Evolutionary conservation across 345 rosid species (phyloP), one percentile per base, ranked within the genome.

Genomic region (Gossypium sturtianum): DNA sequence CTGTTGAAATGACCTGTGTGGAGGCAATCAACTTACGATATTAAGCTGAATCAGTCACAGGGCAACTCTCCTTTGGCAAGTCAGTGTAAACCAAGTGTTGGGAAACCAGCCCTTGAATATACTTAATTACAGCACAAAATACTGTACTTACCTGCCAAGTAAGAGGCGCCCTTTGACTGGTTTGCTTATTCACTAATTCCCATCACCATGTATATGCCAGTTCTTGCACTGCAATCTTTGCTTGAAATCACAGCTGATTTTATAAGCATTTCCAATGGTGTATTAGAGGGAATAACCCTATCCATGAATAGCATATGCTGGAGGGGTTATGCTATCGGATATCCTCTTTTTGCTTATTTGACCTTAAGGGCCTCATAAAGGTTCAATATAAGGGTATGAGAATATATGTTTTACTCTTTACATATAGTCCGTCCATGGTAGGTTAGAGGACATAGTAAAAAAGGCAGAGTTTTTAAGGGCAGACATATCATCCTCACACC

Each of bases 31-130:
- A 15, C 57, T 48, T 23, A 52, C 61, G 44, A 7, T 20, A 49
- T 53, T 70, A 72, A 72, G 67, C 75, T 44, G 52, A 72, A 72
- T 13, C 75, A 45, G 54, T 45, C 75, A 72, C 66, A 58, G 75
- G 75, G 75, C 75, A 72, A 45, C 67, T 72, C 75, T 72, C 75
- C 67, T 59, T 72, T 72, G 75, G 66, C 67, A 72, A 72, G 75
- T 58, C 20, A 44, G 74, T 43, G 58, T 6, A 34, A 34, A 15
- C 27, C 19, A 54, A 52, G 27, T 8, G 4, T 27, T 2, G 16
- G 15, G 15, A 15, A 23, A 3, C 16, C 41, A 34, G 41, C 41
- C 41, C 7, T 34, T 3, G 38, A 34, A 34, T 12, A 0, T 13
- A 9, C n/a, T 45, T 23, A 68, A 23, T 69, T 52, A 34, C 48